A percentile compares a stretch with the other conserved stretches of the same genome.
Conservation (phyloP, 441 rosid genomes). For the Omphalea diandra region DNA sequence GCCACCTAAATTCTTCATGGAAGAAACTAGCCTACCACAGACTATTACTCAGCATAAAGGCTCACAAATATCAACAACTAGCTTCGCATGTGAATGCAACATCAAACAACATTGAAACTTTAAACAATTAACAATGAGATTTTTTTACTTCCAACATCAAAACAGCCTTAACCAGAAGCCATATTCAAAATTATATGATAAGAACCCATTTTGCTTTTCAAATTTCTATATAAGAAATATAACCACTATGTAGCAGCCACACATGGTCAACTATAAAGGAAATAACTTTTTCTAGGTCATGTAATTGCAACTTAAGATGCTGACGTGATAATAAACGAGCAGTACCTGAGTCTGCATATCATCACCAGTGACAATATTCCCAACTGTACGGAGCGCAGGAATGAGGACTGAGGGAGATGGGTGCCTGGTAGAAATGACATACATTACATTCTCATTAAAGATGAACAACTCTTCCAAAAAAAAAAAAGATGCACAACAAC, state of each 20-base stretch:
- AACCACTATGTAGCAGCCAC: too few relatives aligned
- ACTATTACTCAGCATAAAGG: neutral
- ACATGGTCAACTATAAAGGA: neutral
- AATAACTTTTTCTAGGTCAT: neutral
- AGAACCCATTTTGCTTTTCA: too few relatives aligned
- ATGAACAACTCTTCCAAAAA: too few relatives aligned
- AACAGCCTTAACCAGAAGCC: too few relatives aligned
- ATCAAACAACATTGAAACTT: too few relatives aligned
- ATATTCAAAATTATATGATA: too few relatives aligned
- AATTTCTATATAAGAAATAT: too few relatives aligned
- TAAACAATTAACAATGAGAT: too few relatives aligned
- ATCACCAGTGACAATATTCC: slow-evolving; percentile 88
- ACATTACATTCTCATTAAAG: too few relatives aligned
- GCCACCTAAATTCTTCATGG: neutral
- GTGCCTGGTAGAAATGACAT: slow-evolving; percentile 40
- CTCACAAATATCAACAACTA: neutral
- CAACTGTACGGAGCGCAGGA: slow-evolving; percentile 87
- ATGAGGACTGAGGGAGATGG: slow-evolving; percentile 83
- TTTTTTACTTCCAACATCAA: too few relatives aligned
- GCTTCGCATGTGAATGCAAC: neutral
- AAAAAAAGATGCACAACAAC: too few relatives aligned
- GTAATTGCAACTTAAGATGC: neutral
- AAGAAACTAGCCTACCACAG: neutral
- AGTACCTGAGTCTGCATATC: slow-evolving; percentile 85
- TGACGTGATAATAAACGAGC: neutral